Evolutionary conservation across 192 early-diverging fungal genomes (phyloP), one percentile per base, ranked within the genome.

Genomic region (Pilobolus umbonatus): DNA sequence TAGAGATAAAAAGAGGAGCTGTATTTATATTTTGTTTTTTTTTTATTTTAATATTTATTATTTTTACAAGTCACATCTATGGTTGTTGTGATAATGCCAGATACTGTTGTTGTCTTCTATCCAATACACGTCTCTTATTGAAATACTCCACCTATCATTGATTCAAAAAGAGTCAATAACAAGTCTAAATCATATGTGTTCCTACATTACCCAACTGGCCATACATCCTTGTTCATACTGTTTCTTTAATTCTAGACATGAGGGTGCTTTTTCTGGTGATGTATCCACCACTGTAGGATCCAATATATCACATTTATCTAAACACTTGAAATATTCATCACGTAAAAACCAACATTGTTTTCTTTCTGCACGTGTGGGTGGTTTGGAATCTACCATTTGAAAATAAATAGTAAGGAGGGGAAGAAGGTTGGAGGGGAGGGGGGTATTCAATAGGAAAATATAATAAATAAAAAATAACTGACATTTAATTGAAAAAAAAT

Each of bases 251-350:
- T 75, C 60, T 43, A 71, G 52, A 62, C 87, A 89, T 9, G 63
- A 10, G 19, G 49, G 71, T 5, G 60, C 62, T 43, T 64, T 62
- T 38, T 73, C 60, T n/a, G 73, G 65, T 6, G 61, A 64, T 17
- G 72, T 56, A 26, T 78, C 75, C 17, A 55, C 55, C 2, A 69
- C 55, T 17, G 80, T 81, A 5, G 81, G 74, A 80, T 82, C 71
- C 28, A 74, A 47, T 62, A 95, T 80, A 5, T 73, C 71, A 52
- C 81, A 67, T 15, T 48, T 49, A 62, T 92, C 85, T 15, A 95
- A 75, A 62, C 93, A 95, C 35, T 66, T 71, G 60, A 87, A 91
- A 66, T 88, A 93, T 44, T 68, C 79, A 68, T 95, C 91, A 14
- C 90, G 86, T 38, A 80, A 72, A 14, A 75, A 76, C 82, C 91